Evolutionary conservation across 306 rosid genomes (phyloP), one percentile per base, ranked within the genome.

Genomic region (Canavalia ensiformis): DNA sequence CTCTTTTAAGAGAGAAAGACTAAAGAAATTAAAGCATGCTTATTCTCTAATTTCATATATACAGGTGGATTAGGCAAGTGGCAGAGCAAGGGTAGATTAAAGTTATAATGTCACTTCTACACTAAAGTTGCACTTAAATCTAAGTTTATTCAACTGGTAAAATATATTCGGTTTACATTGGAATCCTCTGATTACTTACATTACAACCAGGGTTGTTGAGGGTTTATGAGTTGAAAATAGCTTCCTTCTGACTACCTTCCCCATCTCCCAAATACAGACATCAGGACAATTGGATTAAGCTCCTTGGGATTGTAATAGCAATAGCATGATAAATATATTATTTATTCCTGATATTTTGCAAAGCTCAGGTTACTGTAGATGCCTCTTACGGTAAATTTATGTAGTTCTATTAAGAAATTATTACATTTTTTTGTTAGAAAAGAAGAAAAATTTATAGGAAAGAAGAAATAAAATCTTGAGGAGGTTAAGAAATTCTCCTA

Each of bases 81-180:
- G 65, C 55, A 28, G 49, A 72, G 45, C 30, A 46, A 46, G 29
- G 59, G 34, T 37, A 49, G 18, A 75, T 7, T 35, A 33, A 37
- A 71, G 33, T 11, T 67, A 50, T 45, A 72, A 56, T 54, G 67
- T 72, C 67, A 30, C 7, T 51, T 76, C 67, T 42, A 55, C 54
- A 37, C 44, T 12, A 41, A 10, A 35, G 34, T 41, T 67, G 37
- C 34, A n/a, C 9, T 41, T 13, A 28, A 52, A 6, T 10, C 56
- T 29, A 41, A 29, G 45, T 54, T 13, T 8, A 18, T 28, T 51
- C 54, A 12, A 77, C 5, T 52, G 28, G 55, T 41, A 39, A 10
- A 28, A 7, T 65, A 6, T 65, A 3, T 33, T 37, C 46, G 9
- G 10, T 47, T 67, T 28, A 44, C 57, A 41, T 52, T 25, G 42